Base-by-base conservation (phyloP, 1,284 basidiomycete species). In the Microbotryum silenes-acaulis region DNA sequence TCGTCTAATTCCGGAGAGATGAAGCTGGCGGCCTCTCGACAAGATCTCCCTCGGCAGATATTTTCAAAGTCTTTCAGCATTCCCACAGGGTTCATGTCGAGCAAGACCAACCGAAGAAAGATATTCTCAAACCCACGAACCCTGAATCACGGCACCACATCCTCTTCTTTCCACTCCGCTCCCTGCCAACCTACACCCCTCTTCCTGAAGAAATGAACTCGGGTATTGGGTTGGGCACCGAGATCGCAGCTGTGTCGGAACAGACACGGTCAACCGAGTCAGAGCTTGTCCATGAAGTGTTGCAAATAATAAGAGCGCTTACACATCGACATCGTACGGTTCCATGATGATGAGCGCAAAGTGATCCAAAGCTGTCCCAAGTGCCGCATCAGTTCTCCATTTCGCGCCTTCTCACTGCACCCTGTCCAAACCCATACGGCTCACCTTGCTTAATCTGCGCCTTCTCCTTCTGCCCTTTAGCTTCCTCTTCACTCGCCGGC, bases 321-420 rank as follows among this genome's bases (percentile, higher is more conserved):
- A 71, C 66, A 75, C 56, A 54, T 76, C 75, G 6, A 76, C 71
- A n/a, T 65, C 63, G 53, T 66, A 65, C 16, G 75, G 72, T 49
- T 74, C 73, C 27, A 76, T 65, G 6, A 76, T 69, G 23, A 75
- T 63, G 16, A 75, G 68, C 7, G 72, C 71, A 45, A 75, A 73
- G 60, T 71, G 67, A 25, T 54, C 48, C 9, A 64, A 16, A 4
- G 61, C 63, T 60, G 44, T 3, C 18, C 14, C 25, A 33, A 25
- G 10, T 12, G 4, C 18, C 16, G 42, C 33, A 20, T 25, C 14
- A 31, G 37, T 25, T 25, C 20, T 27, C 27, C 27, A 4, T 27
- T 6, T 27, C 6, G 27, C 25, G 25, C 25, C 25, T 6, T 21
- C n/a, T 16, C 53, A 51, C n/a, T 33, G 27, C 50, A 44, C 33